phyloP scores from a whole-genome alignment of 768 basidiomycete species.

The Hericium erinaceus region DNA sequence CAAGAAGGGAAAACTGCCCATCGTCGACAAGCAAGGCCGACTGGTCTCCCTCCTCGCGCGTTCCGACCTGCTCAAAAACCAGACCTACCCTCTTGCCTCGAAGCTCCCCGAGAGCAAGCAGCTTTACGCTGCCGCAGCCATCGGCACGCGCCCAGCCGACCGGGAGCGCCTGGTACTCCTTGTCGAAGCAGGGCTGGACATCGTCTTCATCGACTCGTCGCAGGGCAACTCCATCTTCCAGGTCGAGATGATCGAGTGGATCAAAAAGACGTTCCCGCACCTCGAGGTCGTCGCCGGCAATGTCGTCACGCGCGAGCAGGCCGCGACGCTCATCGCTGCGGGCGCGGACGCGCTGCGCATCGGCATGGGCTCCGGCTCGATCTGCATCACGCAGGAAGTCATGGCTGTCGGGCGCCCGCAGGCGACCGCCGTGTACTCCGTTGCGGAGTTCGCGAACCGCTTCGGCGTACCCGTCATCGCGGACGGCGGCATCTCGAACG shows the following conservation, averaged over 20 bases:
- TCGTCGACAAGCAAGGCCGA: slow-evolving; percentile 56
- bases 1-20: slow-evolving; percentile 96
- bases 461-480: slow-evolving; percentile 97
- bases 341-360: slow-evolving; percentile 94
- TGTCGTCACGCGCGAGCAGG: slow-evolving; percentile 96
- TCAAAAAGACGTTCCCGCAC: slow-evolving; percentile 76
- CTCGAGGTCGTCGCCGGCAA: slow-evolving; percentile 96
- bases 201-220: slow-evolving; percentile 90
- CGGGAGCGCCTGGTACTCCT: slow-evolving; percentile 76
- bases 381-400: slow-evolving; percentile 99
- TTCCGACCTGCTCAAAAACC: slow-evolving; percentile 95
- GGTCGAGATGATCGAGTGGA: slow-evolving; percentile 90
- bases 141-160: slow-evolving; percentile 89
- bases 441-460: slow-evolving; percentile 84
- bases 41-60: slow-evolving; percentile 85
- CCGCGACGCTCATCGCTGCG: slow-evolving; percentile 84
- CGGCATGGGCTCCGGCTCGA: slow-evolving; percentile 97
- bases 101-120: slow-evolving; percentile 90
- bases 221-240: slow-evolving; percentile 95
- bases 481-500: slow-evolving; percentile 91
- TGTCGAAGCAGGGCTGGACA: slow-evolving; percentile 90
- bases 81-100: slow-evolving; percentile 90
- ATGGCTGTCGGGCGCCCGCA: slow-evolving; percentile 99
- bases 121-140: slow-evolving; percentile 90
- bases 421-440: slow-evolving; percentile 95